Evolutionary conservation across 139 green algal species (phyloP).

Genomic region (Micractinium conductrix): DNA sequence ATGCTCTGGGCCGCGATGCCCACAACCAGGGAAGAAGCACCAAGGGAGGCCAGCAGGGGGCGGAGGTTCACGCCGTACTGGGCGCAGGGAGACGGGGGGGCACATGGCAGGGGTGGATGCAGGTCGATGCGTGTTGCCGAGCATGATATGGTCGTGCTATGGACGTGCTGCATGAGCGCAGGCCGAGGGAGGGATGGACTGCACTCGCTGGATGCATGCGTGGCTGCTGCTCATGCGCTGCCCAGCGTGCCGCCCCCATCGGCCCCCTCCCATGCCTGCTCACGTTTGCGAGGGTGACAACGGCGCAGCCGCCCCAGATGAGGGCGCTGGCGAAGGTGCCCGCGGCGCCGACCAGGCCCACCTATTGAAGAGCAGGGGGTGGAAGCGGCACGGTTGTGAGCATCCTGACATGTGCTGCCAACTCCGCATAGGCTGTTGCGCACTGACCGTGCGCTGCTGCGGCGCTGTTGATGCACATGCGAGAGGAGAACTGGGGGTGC

Average conservation of each 20-base stretch:
- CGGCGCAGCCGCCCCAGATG: neutral
- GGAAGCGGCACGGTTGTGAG: too few relatives aligned
- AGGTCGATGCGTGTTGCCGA: too few relatives aligned
- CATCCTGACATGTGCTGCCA: too few relatives aligned
- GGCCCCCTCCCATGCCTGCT: neutral
- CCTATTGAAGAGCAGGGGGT: too few relatives aligned
- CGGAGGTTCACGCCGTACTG: slow-evolving; percentile 20
- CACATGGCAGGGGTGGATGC: too few relatives aligned
- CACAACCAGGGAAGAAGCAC: neutral
- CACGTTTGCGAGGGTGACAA: slow-evolving; percentile 14
- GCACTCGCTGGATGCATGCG: too few relatives aligned
- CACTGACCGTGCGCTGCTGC: too few relatives aligned
- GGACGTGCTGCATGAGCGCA: neutral
- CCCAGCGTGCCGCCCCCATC: neutral
- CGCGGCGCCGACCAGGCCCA: neutral
- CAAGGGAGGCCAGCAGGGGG: slow-evolving; percentile 19
- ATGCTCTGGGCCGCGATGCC: slow-evolving; percentile 14
- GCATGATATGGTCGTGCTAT: neutral
- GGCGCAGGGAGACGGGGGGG: neutral
- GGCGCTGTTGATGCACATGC: too few relatives aligned
- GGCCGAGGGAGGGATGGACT: neutral
- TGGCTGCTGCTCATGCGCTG: too few relatives aligned
- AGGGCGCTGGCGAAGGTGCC: neutral
- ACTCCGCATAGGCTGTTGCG: too few relatives aligned
- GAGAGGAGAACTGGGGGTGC: too few relatives aligned